Base-by-base conservation (phyloP, 768 basidiomycete species). In the Clavulina sp. region DNA sequence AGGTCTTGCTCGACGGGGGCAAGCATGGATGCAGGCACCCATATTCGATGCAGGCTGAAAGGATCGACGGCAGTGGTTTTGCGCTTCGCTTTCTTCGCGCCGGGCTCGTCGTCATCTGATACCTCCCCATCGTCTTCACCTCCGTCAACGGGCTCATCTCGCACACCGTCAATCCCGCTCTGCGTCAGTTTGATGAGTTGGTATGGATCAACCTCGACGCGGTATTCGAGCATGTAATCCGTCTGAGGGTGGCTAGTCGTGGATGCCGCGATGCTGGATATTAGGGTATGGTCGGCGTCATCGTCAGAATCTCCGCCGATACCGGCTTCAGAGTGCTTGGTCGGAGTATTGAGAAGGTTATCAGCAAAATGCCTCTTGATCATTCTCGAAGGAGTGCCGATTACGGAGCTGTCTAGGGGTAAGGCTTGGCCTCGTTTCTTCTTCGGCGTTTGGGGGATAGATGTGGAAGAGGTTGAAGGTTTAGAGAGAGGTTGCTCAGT, bases 1-100 rank as follows among this genome's bases (percentile, higher is more conserved):
- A 92, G 60, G 3, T 65, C 64, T 5, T 85, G 82, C 54, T 78
- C 80, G 2, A 74, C 84, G 30, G 77, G 63, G 9, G 68, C 64
- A 7, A 91, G 73, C 71, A 93, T 80, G 50, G 73, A 78, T 23
- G 82, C 85, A 0, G 88, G 84, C 64, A 89, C 73, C 88, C 88
- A 93, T 7, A 88, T 61, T 13, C 81, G 71, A 47, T 80, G 62
- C 51, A 74, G 73, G 46, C 68, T 71, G n/a, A 68, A 64, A 0
- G 80, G 79, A 56, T 76, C 72, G 2, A 70, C 66, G 3, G 74
- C 64, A 36, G 67, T 63, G 49, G 64, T 66, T 38, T 68, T 69
- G 44, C 64, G 65, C 58, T 65, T 68, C 6, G 56, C 59, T 58
- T 62, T 63, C 19, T 60, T 63, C 4, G 48, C 46, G 16, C 32